Percentiles rank a stretch among this genome's conserved stretches.
phyloP scores from a whole-genome alignment of 1,284 basidiomycete species.

The Leucoagaricus sp. region DNA sequence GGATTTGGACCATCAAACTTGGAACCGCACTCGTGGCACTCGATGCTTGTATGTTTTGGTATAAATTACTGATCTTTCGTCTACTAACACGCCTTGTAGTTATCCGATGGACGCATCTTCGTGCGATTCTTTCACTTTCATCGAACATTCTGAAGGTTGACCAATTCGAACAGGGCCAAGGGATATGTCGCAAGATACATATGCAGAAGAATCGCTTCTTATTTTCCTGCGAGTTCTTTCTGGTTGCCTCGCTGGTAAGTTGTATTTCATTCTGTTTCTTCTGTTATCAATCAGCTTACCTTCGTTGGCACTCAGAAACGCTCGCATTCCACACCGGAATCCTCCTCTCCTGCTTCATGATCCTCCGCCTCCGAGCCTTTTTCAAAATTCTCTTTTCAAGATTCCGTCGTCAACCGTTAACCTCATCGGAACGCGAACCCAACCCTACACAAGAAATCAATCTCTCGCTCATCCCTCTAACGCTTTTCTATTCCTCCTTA shows the following conservation, averaged over 20 bases:
- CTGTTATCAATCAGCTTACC: constrained; percentile 4
- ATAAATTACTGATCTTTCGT: not conserved
- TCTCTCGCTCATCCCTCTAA: constrained; percentile 75
- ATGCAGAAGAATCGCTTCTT: constrained; percentile 47
- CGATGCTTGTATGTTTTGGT: constrained; percentile 63
- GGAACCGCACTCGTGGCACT: constrained; percentile 58
- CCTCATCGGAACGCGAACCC: constrained; percentile 34
- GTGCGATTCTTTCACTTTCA: constrained; percentile 35
- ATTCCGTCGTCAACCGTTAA: not conserved
- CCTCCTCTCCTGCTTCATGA: constrained; percentile 52
- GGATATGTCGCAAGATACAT: constrained; percentile 37
- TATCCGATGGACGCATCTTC: constrained; percentile 74
- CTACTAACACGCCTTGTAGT: constrained; percentile 40
- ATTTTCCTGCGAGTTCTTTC: constrained; percentile 58
- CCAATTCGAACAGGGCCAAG: constrained; percentile 35
- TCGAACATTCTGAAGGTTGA: not conserved
- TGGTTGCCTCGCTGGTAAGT: constrained; percentile 61
- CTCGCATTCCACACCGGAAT: constrained; percentile 71
- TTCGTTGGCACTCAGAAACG: constrained; percentile 69
- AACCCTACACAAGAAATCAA: constrained; percentile 70
- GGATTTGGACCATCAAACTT: constrained; percentile 56
- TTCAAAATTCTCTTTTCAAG: constrained; percentile 26
- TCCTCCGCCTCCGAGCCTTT: constrained; percentile 45
- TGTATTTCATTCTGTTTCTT: not conserved
- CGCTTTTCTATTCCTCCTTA: constrained; percentile 84